Evolutionary conservation across 768 basidiomycete genomes (phyloP), one percentile per base, ranked within the genome.

Genomic region (Pisolithus marmoratus): DNA sequence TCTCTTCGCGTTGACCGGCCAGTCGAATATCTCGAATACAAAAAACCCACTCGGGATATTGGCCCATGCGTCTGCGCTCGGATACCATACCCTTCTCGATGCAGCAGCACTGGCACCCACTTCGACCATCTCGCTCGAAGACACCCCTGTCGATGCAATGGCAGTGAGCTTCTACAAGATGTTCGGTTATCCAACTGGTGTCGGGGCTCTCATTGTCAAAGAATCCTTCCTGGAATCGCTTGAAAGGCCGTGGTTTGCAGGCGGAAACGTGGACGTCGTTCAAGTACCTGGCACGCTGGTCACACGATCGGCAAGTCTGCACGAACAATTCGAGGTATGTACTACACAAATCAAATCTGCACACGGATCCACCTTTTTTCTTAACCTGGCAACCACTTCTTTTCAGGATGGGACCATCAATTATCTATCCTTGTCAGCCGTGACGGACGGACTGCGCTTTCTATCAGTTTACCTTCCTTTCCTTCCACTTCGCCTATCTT

Each of bases 121-220:
- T 1, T 81, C 87, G 8, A 61, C 72, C 17, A 77, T 92, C 50
- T 85, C 85, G 12, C 72, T 93, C 14, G 66, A 77, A 1, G 78
- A 84, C 48, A 76, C 74, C 27, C 80, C 83, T 4, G 84, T 90
- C 11, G 90, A 93, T 65, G 90, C 89, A 1, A 82, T 90, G 78
- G 88, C 83, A 0, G 62, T 93, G 49, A 88, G 85, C 41, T 90
- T 92, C 60, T 93, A 93, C 70, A 93, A 93, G 59, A 90, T 92
- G 85, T 89, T 90, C 56, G 90, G 90, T 31, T 92, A 83, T 58
- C 90, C 90, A 11, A 91, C 89, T 0, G 90, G 90, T 8, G 80
- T 91, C 40, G 90, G 90, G 34, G 88, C 88, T 12, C 73, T 93
- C 5, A 66, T 93, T 26, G 83, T 86, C 41, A 86, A 83, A 63